phyloP scores from a whole-genome alignment of 768 basidiomycete species.

The Hebeloma cylindrosporum region DNA sequence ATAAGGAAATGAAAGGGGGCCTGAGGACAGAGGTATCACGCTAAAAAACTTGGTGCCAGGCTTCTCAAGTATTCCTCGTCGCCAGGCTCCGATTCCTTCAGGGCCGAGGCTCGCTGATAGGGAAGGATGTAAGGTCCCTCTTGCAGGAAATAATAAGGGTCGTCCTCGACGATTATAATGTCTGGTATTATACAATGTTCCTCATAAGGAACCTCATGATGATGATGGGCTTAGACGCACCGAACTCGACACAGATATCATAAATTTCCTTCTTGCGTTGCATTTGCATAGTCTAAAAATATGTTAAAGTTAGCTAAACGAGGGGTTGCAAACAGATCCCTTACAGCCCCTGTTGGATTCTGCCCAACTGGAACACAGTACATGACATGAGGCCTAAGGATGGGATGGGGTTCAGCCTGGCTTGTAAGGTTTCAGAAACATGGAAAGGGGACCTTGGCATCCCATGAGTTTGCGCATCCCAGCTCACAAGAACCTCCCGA shows the following conservation, averaged over 20 bases:
- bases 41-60: slow-evolving; percentile 61
- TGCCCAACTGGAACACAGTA: slow-evolving; percentile 83
- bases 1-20: not conserved
- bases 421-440: not conserved
- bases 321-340: slow-evolving; percentile 21
- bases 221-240: too few relatives aligned
- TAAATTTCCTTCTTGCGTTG: slow-evolving; percentile 78
- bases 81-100: slow-evolving; percentile 8
- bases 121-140: slow-evolving; percentile 54
- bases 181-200: too few relatives aligned
- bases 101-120: slow-evolving; percentile 25
- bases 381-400: slow-evolving; percentile 65
- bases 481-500: slow-evolving; percentile 56
- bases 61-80: slow-evolving; percentile 48
- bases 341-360: slow-evolving; percentile 76
- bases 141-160: slow-evolving; percentile 80
- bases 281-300: slow-evolving; percentile 53
- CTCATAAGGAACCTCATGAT: too few relatives aligned
- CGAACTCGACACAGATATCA: slow-evolving; percentile 79
- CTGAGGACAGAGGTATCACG: not conserved
- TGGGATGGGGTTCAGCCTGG: not conserved
- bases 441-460: slow-evolving; percentile 47
- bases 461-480: slow-evolving; percentile 61
- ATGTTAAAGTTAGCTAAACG: not conserved
- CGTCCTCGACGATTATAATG: slow-evolving; percentile 80